Conservation (phyloP, 306 rosid genomes). For the Hippophae tibetana region DNA sequence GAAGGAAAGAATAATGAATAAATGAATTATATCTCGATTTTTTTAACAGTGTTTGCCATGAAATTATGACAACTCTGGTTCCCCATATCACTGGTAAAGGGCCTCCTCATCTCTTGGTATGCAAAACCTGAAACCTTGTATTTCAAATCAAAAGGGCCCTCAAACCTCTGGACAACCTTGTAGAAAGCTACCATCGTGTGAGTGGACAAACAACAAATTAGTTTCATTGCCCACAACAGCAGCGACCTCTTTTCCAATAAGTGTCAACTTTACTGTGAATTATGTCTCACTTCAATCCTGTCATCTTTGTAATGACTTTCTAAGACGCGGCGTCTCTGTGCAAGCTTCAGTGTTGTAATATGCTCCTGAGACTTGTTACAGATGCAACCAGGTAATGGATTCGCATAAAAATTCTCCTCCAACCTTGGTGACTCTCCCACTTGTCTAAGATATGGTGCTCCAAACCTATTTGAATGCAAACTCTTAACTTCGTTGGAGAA, state of each 20-base stretch:
- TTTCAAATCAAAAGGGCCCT: constrained; percentile 18
- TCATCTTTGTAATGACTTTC: too few relatives aligned
- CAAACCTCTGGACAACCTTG: constrained; percentile 19
- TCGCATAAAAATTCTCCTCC: constrained; percentile 91
- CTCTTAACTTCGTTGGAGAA: constrained; percentile 49
- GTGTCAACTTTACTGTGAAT: constrained; percentile 10
- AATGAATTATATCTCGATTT: constrained; percentile 27
- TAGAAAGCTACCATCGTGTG: constrained; percentile 29
- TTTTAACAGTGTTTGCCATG: constrained; percentile 24
- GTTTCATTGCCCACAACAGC: constrained; percentile 23
- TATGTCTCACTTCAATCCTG: constrained; percentile 8
- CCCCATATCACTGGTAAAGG: constrained; percentile 13
- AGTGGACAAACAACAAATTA: constrained; percentile 16
- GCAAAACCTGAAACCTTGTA: constrained; percentile 27
- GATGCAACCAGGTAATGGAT: constrained; percentile 87
- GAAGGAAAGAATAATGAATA: constrained; percentile 47
- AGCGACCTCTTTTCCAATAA: constrained; percentile 30
- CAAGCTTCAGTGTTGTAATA: constrained; percentile 23
- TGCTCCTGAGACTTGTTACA: constrained; percentile 53
- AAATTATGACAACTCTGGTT: constrained; percentile 26
- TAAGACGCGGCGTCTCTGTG: neutral
- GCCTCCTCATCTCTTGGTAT: constrained; percentile 17
- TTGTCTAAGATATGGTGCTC: constrained; percentile 65
- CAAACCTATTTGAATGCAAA: constrained; percentile 59
- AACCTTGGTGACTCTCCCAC: constrained; percentile 66